Conservation (phyloP, 2,329 filamentous ascomycete genomes). For the Scortechinia acanthostroma region DNA sequence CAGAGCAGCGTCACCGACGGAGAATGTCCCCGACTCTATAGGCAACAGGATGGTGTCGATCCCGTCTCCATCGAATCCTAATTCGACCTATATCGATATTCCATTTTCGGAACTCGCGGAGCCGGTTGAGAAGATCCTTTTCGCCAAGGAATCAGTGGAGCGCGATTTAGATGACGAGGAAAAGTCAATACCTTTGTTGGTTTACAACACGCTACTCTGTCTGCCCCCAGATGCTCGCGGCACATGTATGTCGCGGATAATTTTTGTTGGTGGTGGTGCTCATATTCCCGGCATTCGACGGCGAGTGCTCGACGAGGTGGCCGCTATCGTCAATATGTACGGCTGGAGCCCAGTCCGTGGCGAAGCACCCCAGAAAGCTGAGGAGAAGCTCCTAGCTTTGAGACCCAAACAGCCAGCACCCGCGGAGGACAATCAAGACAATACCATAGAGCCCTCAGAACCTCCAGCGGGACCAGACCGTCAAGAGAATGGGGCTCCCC, state of each 20-base stretch:
- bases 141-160: slow-evolving; percentile 43
- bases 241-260: slow-evolving; percentile 79
- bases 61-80: slow-evolving; percentile 37
- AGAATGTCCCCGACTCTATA: slow-evolving; percentile 22
- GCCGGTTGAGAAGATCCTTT: slow-evolving; percentile 70
- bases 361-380: slow-evolving; percentile 38
- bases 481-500: too few species aligned
- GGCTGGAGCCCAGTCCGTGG: slow-evolving; percentile 76
- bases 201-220: slow-evolving; percentile 69
- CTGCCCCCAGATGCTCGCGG: slow-evolving; percentile 78
- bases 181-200: slow-evolving; percentile 66
- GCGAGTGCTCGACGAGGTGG: slow-evolving; percentile 71
- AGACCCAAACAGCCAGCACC: slow-evolving; percentile 1
- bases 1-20: too few species aligned
- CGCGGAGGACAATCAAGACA: background rate
- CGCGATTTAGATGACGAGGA: slow-evolving; percentile 79
- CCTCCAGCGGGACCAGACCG: background rate
- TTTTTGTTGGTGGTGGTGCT: slow-evolving; percentile 78
- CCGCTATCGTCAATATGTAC: slow-evolving; percentile 52
- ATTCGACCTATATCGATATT: slow-evolving; percentile 48
- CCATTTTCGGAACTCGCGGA: slow-evolving; percentile 66
- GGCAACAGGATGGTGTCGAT: background rate
- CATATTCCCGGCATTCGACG: slow-evolving; percentile 72
- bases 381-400: slow-evolving; percentile 18
- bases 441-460: background rate